A percentile compares a stretch with the other conserved stretches of the same genome.
Evolutionary conservation across 2,329 filamentous ascomycete species (phyloP).

Genomic region (Gnomoniopsis sp.): DNA sequence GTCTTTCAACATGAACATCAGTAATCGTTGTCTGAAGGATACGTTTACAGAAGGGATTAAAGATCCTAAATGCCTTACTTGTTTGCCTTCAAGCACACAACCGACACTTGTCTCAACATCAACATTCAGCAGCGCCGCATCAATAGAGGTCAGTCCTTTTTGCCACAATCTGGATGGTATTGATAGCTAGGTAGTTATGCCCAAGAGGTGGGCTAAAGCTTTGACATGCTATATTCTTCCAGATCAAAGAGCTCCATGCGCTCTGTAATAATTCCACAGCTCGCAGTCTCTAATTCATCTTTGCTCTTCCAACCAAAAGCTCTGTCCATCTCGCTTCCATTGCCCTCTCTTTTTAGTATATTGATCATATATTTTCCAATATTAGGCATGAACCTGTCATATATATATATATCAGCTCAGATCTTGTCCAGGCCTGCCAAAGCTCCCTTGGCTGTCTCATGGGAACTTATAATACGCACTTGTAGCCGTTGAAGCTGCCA

Average conservation of each 20-base stretch:
- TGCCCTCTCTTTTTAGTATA: background rate
- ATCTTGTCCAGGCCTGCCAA: too few relatives aligned
- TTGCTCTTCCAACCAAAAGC: constrained; percentile 4
- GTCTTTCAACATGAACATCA: too few relatives aligned
- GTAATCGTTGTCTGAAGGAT: too few relatives aligned
- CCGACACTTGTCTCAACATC: too few relatives aligned
- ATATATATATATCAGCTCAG: background rate
- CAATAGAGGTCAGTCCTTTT: too few relatives aligned
- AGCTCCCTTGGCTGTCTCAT: background rate
- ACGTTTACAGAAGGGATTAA: too few relatives aligned
- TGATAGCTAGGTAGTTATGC: too few relatives aligned
- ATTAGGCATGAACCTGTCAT: background rate
- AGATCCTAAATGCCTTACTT: too few relatives aligned
- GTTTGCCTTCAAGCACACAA: too few relatives aligned
- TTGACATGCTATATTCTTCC: background rate
- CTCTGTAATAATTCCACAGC: background rate
- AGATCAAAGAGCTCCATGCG: background rate
- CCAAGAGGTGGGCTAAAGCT: too few relatives aligned
- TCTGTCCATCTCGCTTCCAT: constrained; percentile 2
- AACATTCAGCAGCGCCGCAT: too few relatives aligned
- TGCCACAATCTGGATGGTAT: too few relatives aligned
- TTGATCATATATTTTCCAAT: constrained; percentile 8
- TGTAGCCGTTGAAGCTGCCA: constrained; percentile 6
- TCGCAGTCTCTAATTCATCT: background rate
- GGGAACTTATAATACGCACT: background rate